Evolutionary conservation across 176 grass and related monocot genomes (phyloP).

Genomic region (Carex parvula): DNA sequence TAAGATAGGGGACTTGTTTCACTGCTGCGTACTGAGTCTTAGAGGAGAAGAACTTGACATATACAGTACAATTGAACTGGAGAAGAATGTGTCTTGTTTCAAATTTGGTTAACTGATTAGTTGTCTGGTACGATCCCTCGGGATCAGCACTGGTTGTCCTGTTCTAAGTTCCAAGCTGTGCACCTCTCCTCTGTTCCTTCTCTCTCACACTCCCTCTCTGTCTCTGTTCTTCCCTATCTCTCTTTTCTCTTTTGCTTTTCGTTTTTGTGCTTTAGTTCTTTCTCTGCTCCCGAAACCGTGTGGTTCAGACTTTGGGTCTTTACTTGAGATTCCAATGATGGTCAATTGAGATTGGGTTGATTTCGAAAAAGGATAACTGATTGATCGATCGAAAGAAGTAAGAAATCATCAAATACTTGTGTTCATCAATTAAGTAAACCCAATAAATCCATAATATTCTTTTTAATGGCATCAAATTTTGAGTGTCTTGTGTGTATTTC

Average conservation of each 20-base stretch:
- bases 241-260: constrained; percentile 12
- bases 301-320: neutral
- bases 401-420: neutral
- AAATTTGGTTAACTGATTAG: neutral
- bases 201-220: neutral
- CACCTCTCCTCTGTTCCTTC: neutral
- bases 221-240: neutral
- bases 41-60: neutral
- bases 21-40: too few relatives aligned
- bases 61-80: neutral
- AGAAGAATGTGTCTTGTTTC: neutral
- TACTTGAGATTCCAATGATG: constrained; percentile 22
- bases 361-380: neutral
- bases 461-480: too few relatives aligned
- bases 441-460: neutral
- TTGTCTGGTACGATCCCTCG: neutral
- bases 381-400: neutral
- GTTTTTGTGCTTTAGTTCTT: constrained; percentile 12
- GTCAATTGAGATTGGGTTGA: neutral
- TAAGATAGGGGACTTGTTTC: too few relatives aligned
- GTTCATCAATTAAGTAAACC: neutral
- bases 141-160: constrained; percentile 18
- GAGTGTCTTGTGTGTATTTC: too few relatives aligned
- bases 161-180: neutral
- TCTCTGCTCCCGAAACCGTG: constrained; percentile 24